Conservation (phyloP, 2,329 filamentous ascomycete species). For the Beauveria sp. region DNA sequence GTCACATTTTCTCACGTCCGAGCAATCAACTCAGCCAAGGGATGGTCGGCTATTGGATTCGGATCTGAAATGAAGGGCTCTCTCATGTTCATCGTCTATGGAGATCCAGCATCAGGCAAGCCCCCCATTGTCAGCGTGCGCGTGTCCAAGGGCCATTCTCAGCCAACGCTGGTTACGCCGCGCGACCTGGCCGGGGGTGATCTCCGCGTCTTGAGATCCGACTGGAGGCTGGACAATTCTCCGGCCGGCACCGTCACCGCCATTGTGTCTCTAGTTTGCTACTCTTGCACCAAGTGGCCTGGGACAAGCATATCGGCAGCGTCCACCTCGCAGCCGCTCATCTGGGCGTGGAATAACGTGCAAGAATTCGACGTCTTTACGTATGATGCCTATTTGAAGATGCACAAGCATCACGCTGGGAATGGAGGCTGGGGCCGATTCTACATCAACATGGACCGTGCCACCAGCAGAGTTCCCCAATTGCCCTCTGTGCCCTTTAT, state of each 20-base stretch:
- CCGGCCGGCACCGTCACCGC: constrained; percentile 10
- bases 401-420: constrained; percentile 13
- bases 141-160: constrained; percentile 11
- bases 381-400: constrained; percentile 11
- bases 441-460: constrained; percentile 16
- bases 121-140: constrained; percentile 15
- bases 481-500: constrained; percentile 11
- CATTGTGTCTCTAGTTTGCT: constrained; percentile 16
- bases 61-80: constrained; percentile 15
- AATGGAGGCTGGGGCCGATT: constrained; percentile 15
- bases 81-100: constrained; percentile 18
- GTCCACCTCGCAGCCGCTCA: constrained; percentile 18
- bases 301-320: constrained; percentile 14
- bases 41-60: constrained; percentile 17
- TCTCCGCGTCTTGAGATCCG: constrained; percentile 11
- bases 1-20: constrained; percentile 12
- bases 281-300: constrained; percentile 18
- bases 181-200: constrained; percentile 6
- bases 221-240: constrained; percentile 6
- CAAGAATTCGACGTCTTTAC: constrained; percentile 17
- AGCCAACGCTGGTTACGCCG: constrained; percentile 7
- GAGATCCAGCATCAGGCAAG: constrained; percentile 12
- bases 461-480: constrained; percentile 10
- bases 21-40: neutral
- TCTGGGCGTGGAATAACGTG: constrained; percentile 20